phyloP scores from a whole-genome alignment of 2,329 filamentous ascomycete genomes.

The Colletotrichum lindemuthianum region DNA sequence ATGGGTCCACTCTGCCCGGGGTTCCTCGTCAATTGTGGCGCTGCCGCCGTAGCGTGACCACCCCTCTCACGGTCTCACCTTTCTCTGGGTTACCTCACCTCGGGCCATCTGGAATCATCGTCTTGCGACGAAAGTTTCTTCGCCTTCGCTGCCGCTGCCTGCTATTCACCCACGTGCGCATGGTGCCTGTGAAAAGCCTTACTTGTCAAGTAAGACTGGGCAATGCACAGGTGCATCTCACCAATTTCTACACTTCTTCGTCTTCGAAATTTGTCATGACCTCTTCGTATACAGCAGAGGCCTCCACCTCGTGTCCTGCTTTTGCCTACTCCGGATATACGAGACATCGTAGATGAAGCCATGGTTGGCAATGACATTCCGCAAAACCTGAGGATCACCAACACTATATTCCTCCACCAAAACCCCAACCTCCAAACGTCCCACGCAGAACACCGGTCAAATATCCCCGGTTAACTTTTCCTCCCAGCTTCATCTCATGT shows the following conservation, averaged over 20 bases:
- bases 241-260: too few relatives aligned
- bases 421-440: background rate
- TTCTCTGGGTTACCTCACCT: background rate
- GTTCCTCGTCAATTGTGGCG: conserved; percentile 27
- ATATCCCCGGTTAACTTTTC: conserved; percentile 8
- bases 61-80: background rate
- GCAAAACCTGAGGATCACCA: background rate
- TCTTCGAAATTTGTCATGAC: too few relatives aligned
- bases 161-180: too few relatives aligned
- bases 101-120: conserved; percentile 10
- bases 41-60: conserved; percentile 20
- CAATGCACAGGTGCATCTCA: background rate
- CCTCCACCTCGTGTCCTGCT: background rate
- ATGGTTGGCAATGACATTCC: conserved; percentile 10
- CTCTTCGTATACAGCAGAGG: too few relatives aligned
- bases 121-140: background rate
- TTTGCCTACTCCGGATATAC: background rate
- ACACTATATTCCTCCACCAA: too few relatives aligned
- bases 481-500: conserved; percentile 9
- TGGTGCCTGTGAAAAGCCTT: background rate
- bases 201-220: too few relatives aligned
- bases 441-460: background rate
- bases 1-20: background rate
- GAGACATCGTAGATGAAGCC: background rate
- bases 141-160: background rate